Evolutionary conservation across 1,284 basidiomycete genomes (phyloP).

Genomic region (Volvariella surrecta): DNA sequence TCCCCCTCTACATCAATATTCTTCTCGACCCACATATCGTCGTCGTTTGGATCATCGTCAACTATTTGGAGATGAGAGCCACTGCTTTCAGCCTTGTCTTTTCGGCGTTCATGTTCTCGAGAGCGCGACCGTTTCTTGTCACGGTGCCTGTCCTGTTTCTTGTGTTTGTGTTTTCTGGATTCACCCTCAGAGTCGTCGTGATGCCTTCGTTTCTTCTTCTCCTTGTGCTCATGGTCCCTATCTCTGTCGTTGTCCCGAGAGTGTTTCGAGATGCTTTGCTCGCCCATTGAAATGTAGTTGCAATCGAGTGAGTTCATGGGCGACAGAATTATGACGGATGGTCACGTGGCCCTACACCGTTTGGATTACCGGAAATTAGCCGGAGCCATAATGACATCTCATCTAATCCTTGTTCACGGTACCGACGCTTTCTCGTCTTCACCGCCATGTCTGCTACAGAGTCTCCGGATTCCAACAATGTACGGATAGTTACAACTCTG

Average conservation of each 20-base stretch:
- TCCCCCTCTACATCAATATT: slow-evolving; percentile 74
- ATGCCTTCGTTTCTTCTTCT: slow-evolving; percentile 44
- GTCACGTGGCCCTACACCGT: slow-evolving; percentile 12
- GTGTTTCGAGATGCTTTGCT: slow-evolving; percentile 16
- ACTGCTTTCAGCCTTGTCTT: slow-evolving; percentile 11
- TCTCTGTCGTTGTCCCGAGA: slow-evolving; percentile 14
- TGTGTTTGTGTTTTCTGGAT: slow-evolving; percentile 19
- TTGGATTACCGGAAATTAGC: neutral
- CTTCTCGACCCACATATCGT: slow-evolving; percentile 83
- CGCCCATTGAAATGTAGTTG: slow-evolving; percentile 9
- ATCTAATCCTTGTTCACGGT: no score
- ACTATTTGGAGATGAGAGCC: slow-evolving; percentile 35
- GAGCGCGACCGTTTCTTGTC: slow-evolving; percentile 12
- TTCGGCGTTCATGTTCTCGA: neutral
- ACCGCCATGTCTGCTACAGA: slow-evolving; percentile 20
- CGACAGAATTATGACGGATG: slow-evolving; percentile 8
- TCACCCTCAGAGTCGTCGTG: slow-evolving; percentile 24
- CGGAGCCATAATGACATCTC: no score
- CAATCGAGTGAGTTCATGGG: slow-evolving; percentile 3
- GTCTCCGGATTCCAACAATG: slow-evolving; percentile 43
- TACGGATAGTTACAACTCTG: slow-evolving; percentile 74
- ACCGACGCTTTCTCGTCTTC: no score
- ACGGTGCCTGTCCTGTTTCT: slow-evolving; percentile 19
- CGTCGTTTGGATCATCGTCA: slow-evolving; percentile 58
- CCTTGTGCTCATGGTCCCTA: slow-evolving; percentile 31